phyloP scores from a whole-genome alignment of 2,329 filamentous ascomycete species.

The Cladosporium sp. region DNA sequence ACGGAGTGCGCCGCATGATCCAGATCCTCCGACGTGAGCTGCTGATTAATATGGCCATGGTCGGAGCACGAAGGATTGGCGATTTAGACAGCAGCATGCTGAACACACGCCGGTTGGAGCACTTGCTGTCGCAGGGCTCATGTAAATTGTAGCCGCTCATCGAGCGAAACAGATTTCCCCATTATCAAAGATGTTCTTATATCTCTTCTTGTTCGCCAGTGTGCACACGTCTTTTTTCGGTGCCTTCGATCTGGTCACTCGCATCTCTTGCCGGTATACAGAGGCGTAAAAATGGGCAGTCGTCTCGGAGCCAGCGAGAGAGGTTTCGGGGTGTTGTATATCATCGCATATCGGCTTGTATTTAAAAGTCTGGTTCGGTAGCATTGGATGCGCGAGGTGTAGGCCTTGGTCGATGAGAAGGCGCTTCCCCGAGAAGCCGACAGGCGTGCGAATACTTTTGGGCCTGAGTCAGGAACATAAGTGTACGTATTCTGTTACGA shows the following conservation, averaged over 20 bases:
- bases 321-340: not conserved
- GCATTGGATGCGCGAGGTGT: not conserved
- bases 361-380: not conserved
- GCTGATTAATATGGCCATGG: not conserved
- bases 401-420: not conserved
- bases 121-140: not conserved
- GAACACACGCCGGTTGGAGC: not conserved
- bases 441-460: not conserved
- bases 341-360: not conserved
- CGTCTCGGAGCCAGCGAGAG: not conserved
- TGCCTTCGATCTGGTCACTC: not conserved
- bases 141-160: not conserved
- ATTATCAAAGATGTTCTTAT: not conserved
- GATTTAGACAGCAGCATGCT: not conserved
- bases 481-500: not conserved
- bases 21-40: not conserved
- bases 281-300: not conserved
- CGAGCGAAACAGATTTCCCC: not conserved
- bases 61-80: not conserved
- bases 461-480: not conserved
- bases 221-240: not conserved
- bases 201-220: not conserved
- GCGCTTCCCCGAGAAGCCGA: not conserved
- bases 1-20: not conserved
- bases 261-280: not conserved